phyloP scores from a whole-genome alignment of 2,329 filamentous ascomycete species.

The Penicillium sp. region DNA sequence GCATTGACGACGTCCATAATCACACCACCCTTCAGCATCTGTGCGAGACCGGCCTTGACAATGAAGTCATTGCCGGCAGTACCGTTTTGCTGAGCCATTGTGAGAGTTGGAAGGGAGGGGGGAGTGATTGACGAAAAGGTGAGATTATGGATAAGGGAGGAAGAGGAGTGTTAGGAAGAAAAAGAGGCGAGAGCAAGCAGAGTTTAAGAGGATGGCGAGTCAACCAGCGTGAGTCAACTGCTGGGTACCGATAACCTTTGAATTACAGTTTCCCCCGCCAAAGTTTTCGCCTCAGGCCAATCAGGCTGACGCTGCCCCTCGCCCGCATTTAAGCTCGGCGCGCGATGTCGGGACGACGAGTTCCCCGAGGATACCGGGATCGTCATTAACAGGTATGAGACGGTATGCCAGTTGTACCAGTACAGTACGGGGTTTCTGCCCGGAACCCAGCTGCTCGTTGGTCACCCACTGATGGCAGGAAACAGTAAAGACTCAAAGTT shows the following conservation, averaged over 20 bases:
- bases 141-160: slow-evolving; percentile 5
- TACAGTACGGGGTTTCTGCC: background rate
- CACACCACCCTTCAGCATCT: slow-evolving; percentile 98
- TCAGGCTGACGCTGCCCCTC: slow-evolving; percentile 12
- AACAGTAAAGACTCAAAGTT: background rate
- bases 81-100: slow-evolving; percentile 42
- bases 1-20: slow-evolving; percentile 99
- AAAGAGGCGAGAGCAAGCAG: slow-evolving; percentile 11
- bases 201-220: slow-evolving; percentile 7
- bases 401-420: slow-evolving; percentile 1
- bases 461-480: background rate
- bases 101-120: slow-evolving; percentile 10
- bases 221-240: slow-evolving; percentile 24
- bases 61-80: slow-evolving; percentile 64
- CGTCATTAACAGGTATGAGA: background rate
- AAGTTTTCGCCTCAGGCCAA: slow-evolving; percentile 22
- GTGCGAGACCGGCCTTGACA: slow-evolving; percentile 91
- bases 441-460: background rate
- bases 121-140: slow-evolving; percentile 7
- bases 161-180: slow-evolving; percentile 9
- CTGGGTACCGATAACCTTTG: background rate
- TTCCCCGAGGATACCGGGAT: slow-evolving; percentile 17
- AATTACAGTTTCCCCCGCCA: slow-evolving; percentile 24
- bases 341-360: slow-evolving; percentile 4
- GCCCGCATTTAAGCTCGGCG: slow-evolving; percentile 15